Evolutionary conservation across 2,329 filamentous ascomycete species (phyloP), one percentile per base, ranked within the genome.

Genomic region (Phialophora chinensis): DNA sequence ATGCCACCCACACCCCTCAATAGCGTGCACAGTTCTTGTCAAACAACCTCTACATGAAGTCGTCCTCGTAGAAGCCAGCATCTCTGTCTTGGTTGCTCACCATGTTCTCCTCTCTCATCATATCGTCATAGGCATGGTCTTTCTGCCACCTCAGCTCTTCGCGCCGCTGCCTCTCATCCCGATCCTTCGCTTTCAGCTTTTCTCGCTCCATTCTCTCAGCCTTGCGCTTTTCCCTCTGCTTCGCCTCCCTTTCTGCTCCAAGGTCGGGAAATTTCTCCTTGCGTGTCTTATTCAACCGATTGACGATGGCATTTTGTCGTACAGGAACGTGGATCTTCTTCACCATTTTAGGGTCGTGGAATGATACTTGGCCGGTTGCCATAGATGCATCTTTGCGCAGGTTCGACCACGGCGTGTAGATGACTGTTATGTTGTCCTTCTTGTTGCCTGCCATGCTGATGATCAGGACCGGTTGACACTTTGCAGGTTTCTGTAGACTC

Each of bases 351-450:
- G 85, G 86, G 79, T 97, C 92, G 76, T 97, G 93, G 83, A 98
- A 99, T 70, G 91, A 90, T 61, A 99, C 95, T 77, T 99, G 95
- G 25, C 95, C 95, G 2, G 90, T 90, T 20, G 92, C 93, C 95
- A 99, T 99, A 77, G 90, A 92, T 33, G 93, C 94, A 75, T 96
- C 92, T 77, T 99, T 99, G 77, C 92, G 91, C 38, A 99, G 86
- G 78, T 99, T 99, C 53, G 91, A 91, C 93, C 95, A 98, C 6
- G 95, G 95, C 4, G 95, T 99, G 82, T 99, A 99, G 75, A 99
- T 96, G 75, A 99, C 79, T 17, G 93, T 96, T 74, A 99, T 84
- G 79, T 98, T 98, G 79, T 98, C 94, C 79, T 97, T 98, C 81
- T 99, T 99, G 83, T 99, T 99, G 70, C 95, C 91, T 93, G 66